Percentiles rank a stretch among this genome's conserved stretches.
Evolutionary conservation across 768 basidiomycete genomes (phyloP).

Genomic region (Russula earlei): DNA sequence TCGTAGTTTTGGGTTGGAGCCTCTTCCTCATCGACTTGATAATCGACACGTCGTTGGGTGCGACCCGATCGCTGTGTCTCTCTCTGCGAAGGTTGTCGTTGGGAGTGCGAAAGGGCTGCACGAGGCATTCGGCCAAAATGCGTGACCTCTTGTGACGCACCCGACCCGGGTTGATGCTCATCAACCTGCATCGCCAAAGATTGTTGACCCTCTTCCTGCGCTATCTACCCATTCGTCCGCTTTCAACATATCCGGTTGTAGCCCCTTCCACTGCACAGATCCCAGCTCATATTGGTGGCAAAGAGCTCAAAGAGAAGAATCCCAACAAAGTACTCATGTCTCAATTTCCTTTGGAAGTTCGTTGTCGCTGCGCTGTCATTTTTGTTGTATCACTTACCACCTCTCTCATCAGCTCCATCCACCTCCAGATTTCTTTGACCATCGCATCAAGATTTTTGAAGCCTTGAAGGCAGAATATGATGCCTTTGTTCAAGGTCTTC

Average conservation of each 20-base stretch:
- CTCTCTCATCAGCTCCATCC: slow-evolving; percentile 54
- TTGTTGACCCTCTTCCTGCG: slow-evolving; percentile 19
- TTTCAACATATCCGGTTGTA: slow-evolving; percentile 40
- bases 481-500: slow-evolving; percentile 62
- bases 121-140: too few species aligned
- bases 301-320: slow-evolving; percentile 38
- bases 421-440: slow-evolving; percentile 77
- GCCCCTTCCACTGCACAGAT: slow-evolving; percentile 37
- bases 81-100: slow-evolving; percentile 26
- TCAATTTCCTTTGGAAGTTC: slow-evolving; percentile 57
- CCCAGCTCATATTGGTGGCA: slow-evolving; percentile 36
- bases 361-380: background rate
- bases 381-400: slow-evolving; percentile 11
- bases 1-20: slow-evolving; percentile 25
- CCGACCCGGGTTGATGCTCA: slow-evolving; percentile 11
- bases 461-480: slow-evolving; percentile 78
- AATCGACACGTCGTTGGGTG: slow-evolving; percentile 22
- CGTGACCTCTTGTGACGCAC: too few species aligned
- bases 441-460: slow-evolving; percentile 85
- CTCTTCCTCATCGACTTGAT: slow-evolving; percentile 29
- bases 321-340: slow-evolving; percentile 30
- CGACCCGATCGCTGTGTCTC: slow-evolving; percentile 21
- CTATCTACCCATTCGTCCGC: slow-evolving; percentile 17
- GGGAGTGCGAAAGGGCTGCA: slow-evolving; percentile 32
- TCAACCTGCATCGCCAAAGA: slow-evolving; percentile 6